Evolutionary conservation across 257 asterid species (phyloP), one percentile per base, ranked within the genome.

Genomic region (Leptodermis oblonga): DNA sequence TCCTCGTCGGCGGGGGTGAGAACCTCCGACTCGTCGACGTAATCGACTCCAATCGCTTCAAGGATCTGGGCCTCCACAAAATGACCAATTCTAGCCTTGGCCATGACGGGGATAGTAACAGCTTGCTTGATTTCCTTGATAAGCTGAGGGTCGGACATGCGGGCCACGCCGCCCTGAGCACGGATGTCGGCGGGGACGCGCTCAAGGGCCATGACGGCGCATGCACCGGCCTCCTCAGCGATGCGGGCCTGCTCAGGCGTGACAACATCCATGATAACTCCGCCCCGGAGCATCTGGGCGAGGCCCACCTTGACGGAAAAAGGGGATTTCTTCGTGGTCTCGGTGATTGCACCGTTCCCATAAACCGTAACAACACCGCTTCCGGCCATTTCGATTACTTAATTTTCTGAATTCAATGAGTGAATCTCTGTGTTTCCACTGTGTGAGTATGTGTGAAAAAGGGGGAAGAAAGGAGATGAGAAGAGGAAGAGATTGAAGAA

Each of bases 101-200:
- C 97, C 97, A 91, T 91, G 4, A 91, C 97, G 10, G 96, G 97
- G 28, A 91, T 91, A n/a, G 96, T 91, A 0, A 91, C 96, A 1
- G 97, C 92, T 77, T 78, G 90, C 74, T 88, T 88, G 72, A 91
- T 88, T 18, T 91, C 97, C 80, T 88, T 88, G 71, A 91, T 88
- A 1, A 90, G 76, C 41, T 87, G 91, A 1, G 95, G 96, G 76
- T 88, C 96, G 67, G 97, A 85, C 96, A 88, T 88, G 10, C 96
- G 90, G 33, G 97, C 96, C 11, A 90, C 97, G 78, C 97, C 97
- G 62, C 97, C 97, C 23, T 88, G 91, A 0, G 95, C 90, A 31
- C 94, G 85, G 77, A 88, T 90, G 76, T 90, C 96, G 60, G 97
- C 94, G 48, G 97, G 97, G 26, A 90, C 97, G 55, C 97, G 96